Evolutionary conservation across 1,139 yeast genomes (phyloP), one percentile per base, ranked within the genome.

Genomic region (Yamadazyma pseudoaaseri): DNA sequence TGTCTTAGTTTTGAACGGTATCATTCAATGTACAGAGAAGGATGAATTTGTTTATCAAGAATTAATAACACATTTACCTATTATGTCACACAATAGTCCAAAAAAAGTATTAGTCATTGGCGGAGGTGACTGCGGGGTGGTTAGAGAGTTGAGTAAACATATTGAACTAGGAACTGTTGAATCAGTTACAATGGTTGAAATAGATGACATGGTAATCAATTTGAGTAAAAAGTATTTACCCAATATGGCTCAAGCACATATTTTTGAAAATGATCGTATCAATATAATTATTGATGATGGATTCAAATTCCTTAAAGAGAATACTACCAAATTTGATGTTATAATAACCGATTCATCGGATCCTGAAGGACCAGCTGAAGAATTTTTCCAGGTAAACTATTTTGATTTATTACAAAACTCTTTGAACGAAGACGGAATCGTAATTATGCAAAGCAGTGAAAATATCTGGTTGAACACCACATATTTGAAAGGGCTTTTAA

Each of bases 311-410:
- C 69, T 90, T 49, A 71, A 76, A 40, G 56, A 34, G 55, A 65
- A 50, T 14, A 39, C 38, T 2, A 21, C 31, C 8, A 72, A 74
- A 47, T 90, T 72, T 55, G 97, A 92, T 58, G 83, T 90, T 31
- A 89, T 92, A 47, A 89, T 92, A 49, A 89, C 97, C 23, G 98
- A 92, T 59, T 86, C 96, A 7, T 85, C 95, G 8, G 98, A 92
- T 58, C 97, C 97, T 2, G 97, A 92, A 52, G 98, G 98, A 1
- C 98, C 98, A 7, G 98, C 98, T 3, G 96, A 82, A 51, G 86
- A 87, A 30, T 84, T 92, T 47, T 92, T 92, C 70, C 90, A 89
- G 61, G 73, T 76, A 46, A 79, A 78, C 41, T 92, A 90, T 65
- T 92, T 90, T 61, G 70, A 77, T 52, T 69, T 92, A 34, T 66